Conservation (phyloP, 306 rosid genomes). For the Vachellia collinsii region DNA sequence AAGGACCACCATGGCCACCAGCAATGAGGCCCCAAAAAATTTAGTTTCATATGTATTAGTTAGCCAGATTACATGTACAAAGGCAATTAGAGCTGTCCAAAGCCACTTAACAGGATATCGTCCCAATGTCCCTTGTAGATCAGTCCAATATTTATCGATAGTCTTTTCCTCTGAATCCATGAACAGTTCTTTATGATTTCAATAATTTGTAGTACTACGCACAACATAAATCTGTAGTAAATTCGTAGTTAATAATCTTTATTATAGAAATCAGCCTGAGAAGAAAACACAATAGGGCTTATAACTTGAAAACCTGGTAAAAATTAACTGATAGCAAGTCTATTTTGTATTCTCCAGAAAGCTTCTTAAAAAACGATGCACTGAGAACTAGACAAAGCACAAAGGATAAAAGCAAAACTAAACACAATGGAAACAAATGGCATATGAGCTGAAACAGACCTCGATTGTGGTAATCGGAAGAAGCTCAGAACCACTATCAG, state of each 20-base stretch:
- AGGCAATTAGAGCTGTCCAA: neutral
- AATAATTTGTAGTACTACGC: too few species aligned
- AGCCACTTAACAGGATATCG: neutral
- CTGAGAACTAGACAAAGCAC: conserved; percentile 13
- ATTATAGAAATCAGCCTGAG: neutral
- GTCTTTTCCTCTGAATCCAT: too few species aligned
- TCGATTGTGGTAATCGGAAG: conserved; percentile 73
- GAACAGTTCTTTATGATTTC: too few species aligned
- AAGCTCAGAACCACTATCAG: conserved; percentile 90
- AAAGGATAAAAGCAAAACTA: conserved; percentile 34
- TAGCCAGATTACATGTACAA: neutral
- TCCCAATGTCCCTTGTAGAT: neutral
- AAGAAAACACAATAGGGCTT: neutral
- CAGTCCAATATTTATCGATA: neutral
- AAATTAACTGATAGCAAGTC: conserved; percentile 16
- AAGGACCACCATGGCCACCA: neutral
- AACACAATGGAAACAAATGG: conserved; percentile 21
- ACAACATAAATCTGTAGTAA: neutral
- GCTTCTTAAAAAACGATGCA: neutral
- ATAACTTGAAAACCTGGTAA: neutral
- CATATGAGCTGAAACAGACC: conserved; percentile 51
- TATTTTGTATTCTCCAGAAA: conserved; percentile 20
- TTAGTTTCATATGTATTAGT: too few species aligned
- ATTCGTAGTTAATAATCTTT: neutral
- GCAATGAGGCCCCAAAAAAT: too few species aligned